These are phyloP conservation scores for Aphanomyces euteiches DNA, from an alignment of 352 stramenopile genomes.

Conservation along the genomic window DNA sequence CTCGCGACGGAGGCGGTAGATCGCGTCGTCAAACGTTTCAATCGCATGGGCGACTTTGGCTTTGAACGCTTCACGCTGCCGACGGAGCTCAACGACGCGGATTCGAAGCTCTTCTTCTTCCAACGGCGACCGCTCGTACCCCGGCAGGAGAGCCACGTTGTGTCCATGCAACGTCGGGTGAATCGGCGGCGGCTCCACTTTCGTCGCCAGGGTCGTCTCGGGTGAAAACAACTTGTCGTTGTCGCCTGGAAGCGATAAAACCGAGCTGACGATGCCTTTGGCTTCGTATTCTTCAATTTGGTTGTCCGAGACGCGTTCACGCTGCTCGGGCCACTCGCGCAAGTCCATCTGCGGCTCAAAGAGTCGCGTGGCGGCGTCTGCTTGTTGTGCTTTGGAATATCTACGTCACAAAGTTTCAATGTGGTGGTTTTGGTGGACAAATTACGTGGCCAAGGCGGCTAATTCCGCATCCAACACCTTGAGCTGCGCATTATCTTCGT, in stretches of 20 bases:
- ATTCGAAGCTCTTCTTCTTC: constrained; percentile 51
- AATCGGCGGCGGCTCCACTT: neutral
- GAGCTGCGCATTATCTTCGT: constrained; percentile 51
- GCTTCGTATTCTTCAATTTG: constrained; percentile 77
- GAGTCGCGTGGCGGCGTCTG: neutral
- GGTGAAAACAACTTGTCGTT: neutral
- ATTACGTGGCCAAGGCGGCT: neutral
- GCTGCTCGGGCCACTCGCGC: constrained; percentile 86
- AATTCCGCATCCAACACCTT: constrained; percentile 38
- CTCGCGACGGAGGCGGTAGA: constrained; percentile 87
- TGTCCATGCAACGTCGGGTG: neutral
- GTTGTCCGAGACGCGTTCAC: constrained; percentile 68
- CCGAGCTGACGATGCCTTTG: constrained; percentile 35
- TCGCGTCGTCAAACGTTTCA: constrained; percentile 74
- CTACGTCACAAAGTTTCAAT: neutral
- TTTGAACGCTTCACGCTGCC: constrained; percentile 66
- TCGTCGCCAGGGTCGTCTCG: neutral
- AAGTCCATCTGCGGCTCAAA: constrained; percentile 53
- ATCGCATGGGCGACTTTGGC: constrained; percentile 64
- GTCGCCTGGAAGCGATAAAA: neutral
- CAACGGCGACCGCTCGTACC: constrained; percentile 19
- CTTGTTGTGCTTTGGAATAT: no score
- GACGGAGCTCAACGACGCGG: constrained; percentile 48
- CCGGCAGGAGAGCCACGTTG: neutral
- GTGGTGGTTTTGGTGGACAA: no score